Evolutionary conservation across 2,329 filamentous ascomycete species (phyloP).

Genomic region (Graphiopsis chlorocephala): DNA sequence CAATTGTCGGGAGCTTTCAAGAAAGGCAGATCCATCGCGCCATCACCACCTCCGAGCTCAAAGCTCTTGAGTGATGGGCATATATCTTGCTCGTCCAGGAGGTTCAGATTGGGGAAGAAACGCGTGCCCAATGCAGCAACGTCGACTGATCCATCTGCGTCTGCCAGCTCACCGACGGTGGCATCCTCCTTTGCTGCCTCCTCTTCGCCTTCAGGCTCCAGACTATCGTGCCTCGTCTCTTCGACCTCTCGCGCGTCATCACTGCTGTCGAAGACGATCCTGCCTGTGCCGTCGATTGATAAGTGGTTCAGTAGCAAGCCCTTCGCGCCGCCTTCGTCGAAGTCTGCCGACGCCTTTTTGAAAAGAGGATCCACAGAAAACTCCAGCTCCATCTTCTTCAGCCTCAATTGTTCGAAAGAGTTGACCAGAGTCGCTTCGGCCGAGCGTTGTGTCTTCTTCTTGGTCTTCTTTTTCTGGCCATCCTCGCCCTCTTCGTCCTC

Average conservation of each 20-base stretch:
- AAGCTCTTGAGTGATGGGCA: conserved; percentile 94
- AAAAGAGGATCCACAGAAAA: conserved; percentile 97
- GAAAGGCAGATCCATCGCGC: conserved; percentile 85
- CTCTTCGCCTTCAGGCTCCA: conserved; percentile 42
- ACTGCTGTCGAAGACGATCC: conserved; percentile 97
- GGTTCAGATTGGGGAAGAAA: conserved; percentile 80
- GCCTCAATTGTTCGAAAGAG: conserved; percentile 80
- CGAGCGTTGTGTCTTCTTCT: conserved; percentile 67
- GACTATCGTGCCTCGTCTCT: conserved; percentile 34
- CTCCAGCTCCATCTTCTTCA: conserved; percentile 97
- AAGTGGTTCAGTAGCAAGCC: conserved; percentile 91
- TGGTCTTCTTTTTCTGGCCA: conserved; percentile 62
- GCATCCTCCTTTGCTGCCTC: conserved; percentile 46
- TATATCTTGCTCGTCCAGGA: conserved; percentile 81
- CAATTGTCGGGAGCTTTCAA: conserved; percentile 81
- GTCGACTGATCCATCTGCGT: conserved; percentile 72
- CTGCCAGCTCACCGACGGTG: conserved; percentile 34
- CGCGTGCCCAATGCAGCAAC: conserved; percentile 68
- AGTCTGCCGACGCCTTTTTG: conserved; percentile 97
- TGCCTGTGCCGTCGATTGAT: conserved; percentile 86
- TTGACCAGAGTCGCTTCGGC: conserved; percentile 91
- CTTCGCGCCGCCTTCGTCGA: conserved; percentile 96
- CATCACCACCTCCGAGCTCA: conserved; percentile 81
- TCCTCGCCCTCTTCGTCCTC: conserved; percentile 64
- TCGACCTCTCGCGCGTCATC: conserved; percentile 65